phyloP scores from a whole-genome alignment of 2,329 filamentous ascomycete genomes.

The Sclerotinia glacialis region DNA sequence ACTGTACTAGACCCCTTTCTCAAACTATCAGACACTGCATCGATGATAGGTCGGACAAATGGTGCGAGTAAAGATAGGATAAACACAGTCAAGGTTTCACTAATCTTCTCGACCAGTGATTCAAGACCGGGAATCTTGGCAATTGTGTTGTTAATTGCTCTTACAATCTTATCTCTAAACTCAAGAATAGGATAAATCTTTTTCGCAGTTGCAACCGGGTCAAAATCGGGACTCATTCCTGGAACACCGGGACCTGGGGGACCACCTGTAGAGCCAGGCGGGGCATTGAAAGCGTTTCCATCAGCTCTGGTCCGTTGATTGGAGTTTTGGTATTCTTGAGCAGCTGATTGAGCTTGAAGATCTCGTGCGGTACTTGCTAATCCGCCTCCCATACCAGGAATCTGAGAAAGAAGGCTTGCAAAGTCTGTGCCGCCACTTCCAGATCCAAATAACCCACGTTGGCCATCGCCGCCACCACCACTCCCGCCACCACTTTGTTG shows the following conservation, averaged over 20 bases:
- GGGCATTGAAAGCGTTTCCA: slow-evolving; percentile 31
- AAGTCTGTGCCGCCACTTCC: slow-evolving; percentile 53
- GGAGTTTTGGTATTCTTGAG: slow-evolving; percentile 60
- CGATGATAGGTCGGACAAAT: slow-evolving; percentile 89
- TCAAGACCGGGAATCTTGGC: slow-evolving; percentile 89
- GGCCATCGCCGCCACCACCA: slow-evolving; percentile 40
- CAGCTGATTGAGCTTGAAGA: slow-evolving; percentile 59
- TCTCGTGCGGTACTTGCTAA: slow-evolving; percentile 65
- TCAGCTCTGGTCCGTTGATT: slow-evolving; percentile 40
- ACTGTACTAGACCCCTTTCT: slow-evolving; percentile 79
- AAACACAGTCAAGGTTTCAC: slow-evolving; percentile 88
- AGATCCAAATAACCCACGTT: slow-evolving; percentile 40
- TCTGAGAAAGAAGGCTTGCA: slow-evolving; percentile 68
- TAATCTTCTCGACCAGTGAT: slow-evolving; percentile 83
- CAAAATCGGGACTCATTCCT: slow-evolving; percentile 72
- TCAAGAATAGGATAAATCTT: slow-evolving; percentile 94
- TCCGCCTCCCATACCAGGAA: slow-evolving; percentile 67
- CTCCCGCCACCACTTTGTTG: slow-evolving; percentile 32
- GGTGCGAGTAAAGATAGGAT: slow-evolving; percentile 87
- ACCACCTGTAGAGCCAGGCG: slow-evolving; percentile 41
- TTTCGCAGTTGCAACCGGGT: slow-evolving; percentile 70
- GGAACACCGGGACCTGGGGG: slow-evolving; percentile 57
- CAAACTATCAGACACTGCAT: slow-evolving; percentile 75
- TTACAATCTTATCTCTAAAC: slow-evolving; percentile 92
- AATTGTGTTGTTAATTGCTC: slow-evolving; percentile 77